phyloP scores from a whole-genome alignment of 306 rosid species.

The Fragaria iinumae region DNA sequence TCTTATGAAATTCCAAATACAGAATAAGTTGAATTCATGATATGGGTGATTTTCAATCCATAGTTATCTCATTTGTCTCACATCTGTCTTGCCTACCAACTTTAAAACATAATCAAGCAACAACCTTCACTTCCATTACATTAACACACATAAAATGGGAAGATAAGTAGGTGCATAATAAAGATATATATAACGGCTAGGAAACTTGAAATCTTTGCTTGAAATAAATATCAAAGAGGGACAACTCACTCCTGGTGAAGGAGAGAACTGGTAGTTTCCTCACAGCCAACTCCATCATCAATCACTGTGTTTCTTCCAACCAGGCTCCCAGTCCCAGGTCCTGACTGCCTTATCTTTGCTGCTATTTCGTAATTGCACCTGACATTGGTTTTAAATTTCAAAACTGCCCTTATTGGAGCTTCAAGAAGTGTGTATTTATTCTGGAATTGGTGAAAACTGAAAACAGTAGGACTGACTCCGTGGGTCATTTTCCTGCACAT shows the following conservation, averaged over 20 bases:
- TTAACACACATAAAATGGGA: background rate
- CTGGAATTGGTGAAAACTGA: background rate
- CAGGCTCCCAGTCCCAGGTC: background rate
- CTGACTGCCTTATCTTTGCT: conserved; percentile 19
- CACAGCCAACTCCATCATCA: conserved; percentile 55
- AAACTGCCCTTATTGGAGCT: background rate
- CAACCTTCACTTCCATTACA: conserved; percentile 12
- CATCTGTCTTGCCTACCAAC: background rate
- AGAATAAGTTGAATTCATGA: conserved; percentile 3
- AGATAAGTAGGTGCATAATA: conserved; percentile 10
- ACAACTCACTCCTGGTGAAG: conserved; percentile 46
- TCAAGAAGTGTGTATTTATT: conserved; percentile 1
- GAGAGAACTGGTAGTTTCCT: conserved; percentile 33
- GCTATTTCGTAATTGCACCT: background rate
- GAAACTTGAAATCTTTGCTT: background rate
- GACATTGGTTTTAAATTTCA: conserved; percentile 2
- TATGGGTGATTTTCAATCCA: background rate
- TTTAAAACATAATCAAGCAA: background rate
- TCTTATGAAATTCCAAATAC: conserved; percentile 7
- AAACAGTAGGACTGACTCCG: background rate
- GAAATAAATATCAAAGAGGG: background rate
- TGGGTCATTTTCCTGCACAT: background rate
- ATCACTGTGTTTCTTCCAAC: conserved; percentile 13
- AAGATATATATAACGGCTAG: background rate
- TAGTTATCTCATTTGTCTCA: conserved; percentile 14